Evolutionary conservation across 768 basidiomycete species (phyloP).

Genomic region (Aureoboletus auriporus): DNA sequence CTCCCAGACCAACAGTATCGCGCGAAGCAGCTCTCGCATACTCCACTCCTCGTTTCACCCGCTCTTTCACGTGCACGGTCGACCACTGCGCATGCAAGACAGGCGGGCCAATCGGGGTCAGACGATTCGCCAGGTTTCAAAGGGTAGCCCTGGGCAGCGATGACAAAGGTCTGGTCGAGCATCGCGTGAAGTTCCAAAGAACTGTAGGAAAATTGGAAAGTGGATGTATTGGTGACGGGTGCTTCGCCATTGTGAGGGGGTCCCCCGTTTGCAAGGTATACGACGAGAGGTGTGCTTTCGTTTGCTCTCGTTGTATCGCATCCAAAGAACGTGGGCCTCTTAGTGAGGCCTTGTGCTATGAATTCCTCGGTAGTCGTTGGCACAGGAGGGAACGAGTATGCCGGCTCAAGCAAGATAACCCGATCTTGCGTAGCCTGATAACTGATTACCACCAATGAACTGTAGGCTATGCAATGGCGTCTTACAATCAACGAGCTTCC

Average conservation of each 20-base stretch:
- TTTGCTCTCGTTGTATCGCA: conserved; percentile 30
- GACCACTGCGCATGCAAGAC: conserved; percentile 50
- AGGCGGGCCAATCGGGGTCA: conserved; percentile 44
- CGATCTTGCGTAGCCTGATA: conserved; percentile 36
- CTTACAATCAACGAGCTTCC: conserved; percentile 28
- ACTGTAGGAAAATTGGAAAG: conserved; percentile 35
- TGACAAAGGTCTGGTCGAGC: conserved; percentile 41
- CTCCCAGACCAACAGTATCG: conserved; percentile 31
- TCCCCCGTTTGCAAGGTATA: conserved; percentile 59
- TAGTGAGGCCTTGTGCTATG: conserved; percentile 32
- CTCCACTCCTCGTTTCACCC: conserved; percentile 24
- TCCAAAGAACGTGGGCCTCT: conserved; percentile 45
- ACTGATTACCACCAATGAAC: neutral
- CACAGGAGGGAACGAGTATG: conserved; percentile 33
- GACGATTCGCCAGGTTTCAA: conserved; percentile 19
- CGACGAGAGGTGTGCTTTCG: conserved; percentile 41
- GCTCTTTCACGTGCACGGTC: conserved; percentile 38
- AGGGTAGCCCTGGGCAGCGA: conserved; percentile 42
- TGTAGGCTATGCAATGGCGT: neutral
- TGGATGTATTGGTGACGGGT: conserved; percentile 41
- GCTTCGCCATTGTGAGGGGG: conserved; percentile 36
- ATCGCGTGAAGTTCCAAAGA: conserved; percentile 38
- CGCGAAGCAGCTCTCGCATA: conserved; percentile 28
- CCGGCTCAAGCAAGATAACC: conserved; percentile 29
- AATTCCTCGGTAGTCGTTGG: conserved; percentile 27